Conservation (phyloP, 1,139 yeast species). For the Zygoascus meyerae region DNA sequence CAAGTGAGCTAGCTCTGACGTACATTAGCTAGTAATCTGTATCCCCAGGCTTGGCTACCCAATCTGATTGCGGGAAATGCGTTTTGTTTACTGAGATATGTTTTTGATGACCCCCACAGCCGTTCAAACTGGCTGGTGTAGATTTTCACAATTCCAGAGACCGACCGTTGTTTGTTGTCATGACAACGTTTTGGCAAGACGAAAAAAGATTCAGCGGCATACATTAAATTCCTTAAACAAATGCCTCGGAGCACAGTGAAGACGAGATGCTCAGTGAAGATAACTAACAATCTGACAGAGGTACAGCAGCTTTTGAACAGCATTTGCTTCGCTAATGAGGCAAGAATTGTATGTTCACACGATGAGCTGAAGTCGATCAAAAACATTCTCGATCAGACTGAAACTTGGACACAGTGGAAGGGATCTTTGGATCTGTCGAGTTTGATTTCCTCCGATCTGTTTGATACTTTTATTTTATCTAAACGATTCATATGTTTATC, state of each 20-base stretch:
- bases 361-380: neutral
- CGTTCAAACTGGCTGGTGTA: too few species aligned
- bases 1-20: too few species aligned
- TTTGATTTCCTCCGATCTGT: neutral
- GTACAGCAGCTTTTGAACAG: neutral
- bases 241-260: neutral
- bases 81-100: too few species aligned
- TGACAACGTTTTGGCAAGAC: constrained; percentile 37
- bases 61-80: too few species aligned
- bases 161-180: too few species aligned
- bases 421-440: neutral
- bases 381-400: neutral
- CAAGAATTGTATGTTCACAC: constrained; percentile 1
- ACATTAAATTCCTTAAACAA: constrained; percentile 19
- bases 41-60: too few species aligned
- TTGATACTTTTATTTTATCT: neutral
- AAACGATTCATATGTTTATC: constrained; percentile 18
- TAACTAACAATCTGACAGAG: neutral
- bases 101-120: too few species aligned
- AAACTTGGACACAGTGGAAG: constrained; percentile 1
- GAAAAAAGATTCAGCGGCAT: constrained; percentile 67
- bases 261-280: neutral
- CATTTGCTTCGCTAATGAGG: neutral
- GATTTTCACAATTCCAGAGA: too few species aligned
- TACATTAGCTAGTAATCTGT: too few species aligned